phyloP scores from a whole-genome alignment of 495 filamentous ascomycete species.

The Xylaria flabelliformis region DNA sequence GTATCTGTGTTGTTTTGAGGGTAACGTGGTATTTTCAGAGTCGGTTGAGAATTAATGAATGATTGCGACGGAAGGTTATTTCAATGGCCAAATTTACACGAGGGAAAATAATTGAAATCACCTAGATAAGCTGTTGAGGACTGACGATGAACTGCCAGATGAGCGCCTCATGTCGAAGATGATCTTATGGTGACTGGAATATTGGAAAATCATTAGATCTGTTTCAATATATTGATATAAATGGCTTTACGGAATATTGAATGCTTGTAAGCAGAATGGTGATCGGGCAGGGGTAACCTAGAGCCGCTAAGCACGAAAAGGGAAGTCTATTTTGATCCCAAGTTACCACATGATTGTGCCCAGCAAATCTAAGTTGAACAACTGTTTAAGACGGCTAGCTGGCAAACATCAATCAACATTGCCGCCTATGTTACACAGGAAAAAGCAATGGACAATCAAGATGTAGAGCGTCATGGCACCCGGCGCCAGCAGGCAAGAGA shows the following conservation, averaged over 20 bases:
- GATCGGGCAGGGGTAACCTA: neutral
- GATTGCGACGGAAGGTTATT: no score
- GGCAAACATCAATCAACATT: constrained; percentile 1
- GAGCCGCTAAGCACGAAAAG: constrained; percentile 32
- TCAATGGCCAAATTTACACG: neutral
- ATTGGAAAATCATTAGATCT: neutral
- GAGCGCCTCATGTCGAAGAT: neutral
- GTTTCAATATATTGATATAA: neutral
- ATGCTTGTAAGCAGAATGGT: constrained; percentile 9
- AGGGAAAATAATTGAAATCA: neutral
- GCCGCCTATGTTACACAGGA: constrained; percentile 6
- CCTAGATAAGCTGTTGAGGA: neutral
- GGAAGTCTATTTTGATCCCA: constrained; percentile 25
- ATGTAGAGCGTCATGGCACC: constrained; percentile 28
- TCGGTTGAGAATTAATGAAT: neutral
- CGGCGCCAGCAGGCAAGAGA: constrained; percentile 38
- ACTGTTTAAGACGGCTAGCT: neutral
- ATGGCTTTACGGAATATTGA: constrained; percentile 13
- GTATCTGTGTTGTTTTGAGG: neutral
- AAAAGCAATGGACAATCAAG: constrained; percentile 32
- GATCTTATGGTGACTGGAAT: no score
- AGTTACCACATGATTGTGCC: neutral
- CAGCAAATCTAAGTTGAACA: neutral
- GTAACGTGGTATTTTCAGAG: neutral
- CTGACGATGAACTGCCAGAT: neutral